A percentile compares a stretch with the other conserved stretches of the same genome.
Conservation (phyloP, 805 yeast genomes). For the Cyberlindnera saturnus region DNA sequence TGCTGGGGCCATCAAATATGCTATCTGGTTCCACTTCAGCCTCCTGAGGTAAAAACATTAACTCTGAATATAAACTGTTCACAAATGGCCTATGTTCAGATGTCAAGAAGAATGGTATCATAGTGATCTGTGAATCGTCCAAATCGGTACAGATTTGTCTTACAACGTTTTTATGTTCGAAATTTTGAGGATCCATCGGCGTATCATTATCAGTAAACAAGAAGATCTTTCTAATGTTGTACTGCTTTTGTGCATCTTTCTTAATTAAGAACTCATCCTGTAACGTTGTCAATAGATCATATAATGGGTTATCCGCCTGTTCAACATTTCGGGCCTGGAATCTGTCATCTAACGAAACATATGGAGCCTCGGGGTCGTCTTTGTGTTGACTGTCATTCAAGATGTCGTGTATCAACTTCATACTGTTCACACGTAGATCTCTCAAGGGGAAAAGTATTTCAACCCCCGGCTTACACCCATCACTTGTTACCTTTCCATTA, state of each 20-base stretch:
- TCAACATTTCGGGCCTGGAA: conserved; percentile 24
- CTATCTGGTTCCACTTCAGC: conserved; percentile 14
- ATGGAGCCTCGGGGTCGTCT: conserved; percentile 12
- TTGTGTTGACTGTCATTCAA: conserved; percentile 35
- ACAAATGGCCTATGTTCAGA: conserved; percentile 36
- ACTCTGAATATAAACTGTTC: conserved; percentile 44
- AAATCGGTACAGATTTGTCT: conserved; percentile 56
- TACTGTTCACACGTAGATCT: conserved; percentile 49
- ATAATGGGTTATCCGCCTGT: conserved; percentile 27
- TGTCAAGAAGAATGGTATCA: conserved; percentile 60
- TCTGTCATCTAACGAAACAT: conserved; percentile 22
- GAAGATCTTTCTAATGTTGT: conserved; percentile 54
- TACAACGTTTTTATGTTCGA: conserved; percentile 38
- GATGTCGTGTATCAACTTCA: conserved; percentile 49
- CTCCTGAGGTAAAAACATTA: conserved; percentile 32
- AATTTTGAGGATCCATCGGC: conserved; percentile 45
- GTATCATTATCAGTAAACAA: conserved; percentile 71
- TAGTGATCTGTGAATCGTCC: conserved; percentile 43
- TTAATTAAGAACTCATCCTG: conserved; percentile 48
- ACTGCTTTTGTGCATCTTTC: conserved; percentile 34
- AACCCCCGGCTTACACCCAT: conserved; percentile 37
- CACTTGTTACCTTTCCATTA: conserved; percentile 36
- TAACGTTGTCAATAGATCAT: conserved; percentile 41
- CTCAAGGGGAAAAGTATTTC: conserved; percentile 44
- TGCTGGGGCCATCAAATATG: conserved; percentile 32